phyloP scores from a whole-genome alignment of 768 basidiomycete species.

The button mushroom (Agaricus bisporus) region DNA sequence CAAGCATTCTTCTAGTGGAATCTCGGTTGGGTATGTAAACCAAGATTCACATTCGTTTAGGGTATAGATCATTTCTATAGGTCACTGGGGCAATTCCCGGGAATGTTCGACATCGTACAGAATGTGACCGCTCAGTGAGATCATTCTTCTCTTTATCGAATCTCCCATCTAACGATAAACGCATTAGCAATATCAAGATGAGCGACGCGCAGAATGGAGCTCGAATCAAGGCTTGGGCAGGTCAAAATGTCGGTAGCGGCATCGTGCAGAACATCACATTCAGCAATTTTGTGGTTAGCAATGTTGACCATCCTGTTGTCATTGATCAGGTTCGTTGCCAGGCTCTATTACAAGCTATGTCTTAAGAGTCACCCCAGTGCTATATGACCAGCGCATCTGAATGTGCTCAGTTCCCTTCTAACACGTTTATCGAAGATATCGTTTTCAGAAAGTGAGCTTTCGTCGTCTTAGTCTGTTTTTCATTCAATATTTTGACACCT shows the following conservation, averaged over 20 bases:
- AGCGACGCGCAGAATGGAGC: constrained; percentile 60
- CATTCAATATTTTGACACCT: neutral
- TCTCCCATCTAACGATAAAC: neutral
- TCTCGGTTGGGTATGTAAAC: constrained; percentile 39
- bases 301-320: constrained; percentile 54
- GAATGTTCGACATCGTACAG: constrained; percentile 52
- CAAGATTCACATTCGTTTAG: neutral
- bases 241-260: constrained; percentile 50
- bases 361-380: constrained; percentile 26
- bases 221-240: constrained; percentile 65
- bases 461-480: neutral
- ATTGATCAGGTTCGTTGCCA: constrained; percentile 41
- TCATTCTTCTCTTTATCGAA: neutral
- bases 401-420: constrained; percentile 51
- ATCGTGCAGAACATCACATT: constrained; percentile 55
- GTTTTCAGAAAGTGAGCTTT: constrained; percentile 41
- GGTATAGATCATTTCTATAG: constrained; percentile 20
- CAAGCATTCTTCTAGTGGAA: constrained; percentile 32
- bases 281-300: constrained; percentile 41
- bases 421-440: constrained; percentile 50
- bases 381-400: constrained; percentile 40
- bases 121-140: constrained; percentile 47
- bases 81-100: constrained; percentile 51
- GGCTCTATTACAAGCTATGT: neutral
- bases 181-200: constrained; percentile 47